phyloP scores from a whole-genome alignment of 768 basidiomycete genomes.

The Boletus rex-veris region DNA sequence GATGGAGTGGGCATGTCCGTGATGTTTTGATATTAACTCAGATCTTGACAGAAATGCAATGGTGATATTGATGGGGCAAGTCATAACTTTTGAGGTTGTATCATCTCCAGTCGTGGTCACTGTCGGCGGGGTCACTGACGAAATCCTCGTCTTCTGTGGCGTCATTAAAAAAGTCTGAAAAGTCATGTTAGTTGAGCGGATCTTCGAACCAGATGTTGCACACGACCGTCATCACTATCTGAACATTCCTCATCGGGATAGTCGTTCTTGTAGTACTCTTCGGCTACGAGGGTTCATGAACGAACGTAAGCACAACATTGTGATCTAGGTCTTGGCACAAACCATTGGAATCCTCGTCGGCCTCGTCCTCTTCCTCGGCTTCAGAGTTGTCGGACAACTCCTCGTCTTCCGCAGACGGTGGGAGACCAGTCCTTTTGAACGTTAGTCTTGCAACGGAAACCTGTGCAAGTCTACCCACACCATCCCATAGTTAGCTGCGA shows the following conservation, averaged over 20 bases:
- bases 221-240: slow-evolving; percentile 40
- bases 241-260: slow-evolving; percentile 70
- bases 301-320: background rate
- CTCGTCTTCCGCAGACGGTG: slow-evolving; percentile 49
- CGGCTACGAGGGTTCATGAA: slow-evolving; percentile 41
- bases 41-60: slow-evolving; percentile 17
- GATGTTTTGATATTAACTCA: slow-evolving; percentile 19
- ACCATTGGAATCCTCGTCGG: slow-evolving; percentile 86
- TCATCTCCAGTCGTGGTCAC: slow-evolving; percentile 35
- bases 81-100: background rate
- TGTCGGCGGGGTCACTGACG: slow-evolving; percentile 28
- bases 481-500: slow-evolving; percentile 55
- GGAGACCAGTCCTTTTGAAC: slow-evolving; percentile 56
- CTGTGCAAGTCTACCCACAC: slow-evolving; percentile 42
- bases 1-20: slow-evolving; percentile 14
- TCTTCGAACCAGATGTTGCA: slow-evolving; percentile 3
- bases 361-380: slow-evolving; percentile 68
- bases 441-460: background rate
- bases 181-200: background rate
- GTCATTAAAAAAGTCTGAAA: slow-evolving; percentile 58
- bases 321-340: slow-evolving; percentile 2
- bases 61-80: slow-evolving; percentile 11
- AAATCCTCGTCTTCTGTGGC: slow-evolving; percentile 47
- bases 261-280: slow-evolving; percentile 83
- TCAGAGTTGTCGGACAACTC: slow-evolving; percentile 60